phyloP scores from a whole-genome alignment of 768 basidiomycete species.

The Lentinula edodes region DNA sequence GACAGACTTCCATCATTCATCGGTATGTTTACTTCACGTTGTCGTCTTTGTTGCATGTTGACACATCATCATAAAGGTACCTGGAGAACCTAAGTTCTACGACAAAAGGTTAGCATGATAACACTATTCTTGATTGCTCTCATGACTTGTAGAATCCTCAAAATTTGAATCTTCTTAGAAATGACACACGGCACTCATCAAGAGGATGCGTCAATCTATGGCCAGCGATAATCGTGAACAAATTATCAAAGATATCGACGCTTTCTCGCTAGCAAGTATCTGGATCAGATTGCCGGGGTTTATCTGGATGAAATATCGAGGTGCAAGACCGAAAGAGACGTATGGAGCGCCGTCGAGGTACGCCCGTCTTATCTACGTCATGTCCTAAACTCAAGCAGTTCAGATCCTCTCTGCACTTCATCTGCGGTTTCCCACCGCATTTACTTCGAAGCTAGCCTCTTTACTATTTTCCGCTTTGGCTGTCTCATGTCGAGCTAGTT shows the following conservation, averaged over 20 bases:
- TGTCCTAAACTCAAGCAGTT: background rate
- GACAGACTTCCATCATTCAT: constrained; percentile 88
- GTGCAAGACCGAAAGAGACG: constrained; percentile 91
- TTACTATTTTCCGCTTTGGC: constrained; percentile 53
- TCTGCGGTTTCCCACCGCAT: constrained; percentile 75
- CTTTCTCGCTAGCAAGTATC: constrained; percentile 88
- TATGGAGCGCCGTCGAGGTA: constrained; percentile 91
- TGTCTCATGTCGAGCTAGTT: constrained; percentile 50
- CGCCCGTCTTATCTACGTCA: constrained; percentile 13
- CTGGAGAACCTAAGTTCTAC: constrained; percentile 42
- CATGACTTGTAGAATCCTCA: constrained; percentile 46
- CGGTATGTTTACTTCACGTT: constrained; percentile 42
- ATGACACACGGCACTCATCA: constrained; percentile 93
- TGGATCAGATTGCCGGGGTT: constrained; percentile 90
- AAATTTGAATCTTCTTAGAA: constrained; percentile 93
- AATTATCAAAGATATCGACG: constrained; percentile 88
- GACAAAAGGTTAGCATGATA: constrained; percentile 7
- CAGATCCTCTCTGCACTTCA: constrained; percentile 89
- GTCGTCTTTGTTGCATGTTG: constrained; percentile 6
- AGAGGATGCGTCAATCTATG: constrained; percentile 84
- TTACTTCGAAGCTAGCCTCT: constrained; percentile 67
- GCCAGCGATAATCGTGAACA: constrained; percentile 78
- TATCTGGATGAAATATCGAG: constrained; percentile 77
- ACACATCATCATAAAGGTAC: constrained; percentile 59
- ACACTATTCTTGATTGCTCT: background rate